Conservation (phyloP, 192 early-diverging fungal genomes). For the Linnemannia elongata region DNA sequence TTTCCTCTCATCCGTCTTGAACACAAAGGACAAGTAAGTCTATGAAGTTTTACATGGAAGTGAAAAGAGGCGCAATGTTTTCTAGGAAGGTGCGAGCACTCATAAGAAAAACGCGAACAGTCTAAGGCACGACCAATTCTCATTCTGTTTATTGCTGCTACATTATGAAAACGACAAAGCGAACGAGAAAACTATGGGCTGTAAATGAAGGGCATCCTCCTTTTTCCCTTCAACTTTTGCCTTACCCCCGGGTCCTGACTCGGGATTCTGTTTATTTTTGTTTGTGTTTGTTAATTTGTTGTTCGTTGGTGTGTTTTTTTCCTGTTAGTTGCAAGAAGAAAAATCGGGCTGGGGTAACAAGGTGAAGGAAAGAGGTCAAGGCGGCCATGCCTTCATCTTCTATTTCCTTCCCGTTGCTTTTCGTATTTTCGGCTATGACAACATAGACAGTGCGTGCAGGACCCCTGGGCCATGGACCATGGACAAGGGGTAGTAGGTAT, state of each 20-base stretch:
- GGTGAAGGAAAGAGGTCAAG: background rate
- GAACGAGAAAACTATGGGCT: background rate
- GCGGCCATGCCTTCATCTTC: background rate
- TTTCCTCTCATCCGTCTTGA: too few species aligned
- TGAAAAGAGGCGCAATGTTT: too few species aligned
- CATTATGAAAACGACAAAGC: too few species aligned
- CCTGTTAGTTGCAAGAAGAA: too few species aligned
- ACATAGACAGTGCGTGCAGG: too few species aligned
- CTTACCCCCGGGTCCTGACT: constrained; percentile 5
- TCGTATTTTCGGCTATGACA: background rate
- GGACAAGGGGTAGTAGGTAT: background rate
- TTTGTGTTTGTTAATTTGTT: background rate
- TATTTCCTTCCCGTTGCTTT: background rate
- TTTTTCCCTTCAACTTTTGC: background rate
- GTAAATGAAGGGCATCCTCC: background rate
- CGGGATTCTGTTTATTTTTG: background rate
- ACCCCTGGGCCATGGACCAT: too few species aligned
- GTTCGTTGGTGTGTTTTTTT: too few species aligned
- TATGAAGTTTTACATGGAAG: too few species aligned
- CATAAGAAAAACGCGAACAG: background rate
- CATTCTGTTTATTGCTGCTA: too few species aligned
- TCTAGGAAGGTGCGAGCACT: background rate
- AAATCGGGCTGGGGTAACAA: too few species aligned
- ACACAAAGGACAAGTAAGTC: too few species aligned
- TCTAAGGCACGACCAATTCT: background rate